phyloP scores from a whole-genome alignment of 768 basidiomycete species.

The Pholiota molesta region DNA sequence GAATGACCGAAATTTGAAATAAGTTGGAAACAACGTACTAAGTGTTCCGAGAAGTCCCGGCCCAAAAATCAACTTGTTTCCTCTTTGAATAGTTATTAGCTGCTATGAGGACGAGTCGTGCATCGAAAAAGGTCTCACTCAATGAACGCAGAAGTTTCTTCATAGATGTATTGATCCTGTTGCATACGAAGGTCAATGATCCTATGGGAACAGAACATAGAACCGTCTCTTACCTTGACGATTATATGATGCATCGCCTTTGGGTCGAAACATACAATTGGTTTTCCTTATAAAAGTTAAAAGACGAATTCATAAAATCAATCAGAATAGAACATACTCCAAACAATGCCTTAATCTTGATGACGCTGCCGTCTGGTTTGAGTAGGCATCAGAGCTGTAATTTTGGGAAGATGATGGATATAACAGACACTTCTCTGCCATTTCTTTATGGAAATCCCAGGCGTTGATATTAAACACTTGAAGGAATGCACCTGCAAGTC shows the following conservation, averaged over 20 bases:
- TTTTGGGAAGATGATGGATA: too few species aligned
- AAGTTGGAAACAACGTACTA: slow-evolving; percentile 16
- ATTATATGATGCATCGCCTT: slow-evolving; percentile 47
- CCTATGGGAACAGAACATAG: neutral
- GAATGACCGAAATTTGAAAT: slow-evolving; percentile 28
- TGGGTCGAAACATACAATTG: slow-evolving; percentile 48
- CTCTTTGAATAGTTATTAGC: slow-evolving; percentile 1
- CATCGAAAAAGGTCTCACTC: neutral
- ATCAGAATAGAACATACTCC: too few species aligned
- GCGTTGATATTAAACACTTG: too few species aligned
- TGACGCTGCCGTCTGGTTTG: too few species aligned
- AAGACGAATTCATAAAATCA: too few species aligned
- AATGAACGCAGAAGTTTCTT: neutral
- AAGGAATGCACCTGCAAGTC: too few species aligned
- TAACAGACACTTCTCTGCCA: too few species aligned
- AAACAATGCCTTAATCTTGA: too few species aligned
- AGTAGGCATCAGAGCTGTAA: too few species aligned
- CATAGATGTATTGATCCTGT: neutral
- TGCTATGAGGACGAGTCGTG: neutral
- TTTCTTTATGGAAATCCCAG: too few species aligned
- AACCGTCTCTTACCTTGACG: slow-evolving; percentile 38
- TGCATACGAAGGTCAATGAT: neutral
- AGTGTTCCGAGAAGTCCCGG: slow-evolving; percentile 21
- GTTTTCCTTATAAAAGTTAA: slow-evolving; percentile 23
- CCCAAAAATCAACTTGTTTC: slow-evolving; percentile 27